Evolutionary conservation across 2,329 filamentous ascomycete genomes (phyloP).

Genomic region (Monilinia fructicola): DNA sequence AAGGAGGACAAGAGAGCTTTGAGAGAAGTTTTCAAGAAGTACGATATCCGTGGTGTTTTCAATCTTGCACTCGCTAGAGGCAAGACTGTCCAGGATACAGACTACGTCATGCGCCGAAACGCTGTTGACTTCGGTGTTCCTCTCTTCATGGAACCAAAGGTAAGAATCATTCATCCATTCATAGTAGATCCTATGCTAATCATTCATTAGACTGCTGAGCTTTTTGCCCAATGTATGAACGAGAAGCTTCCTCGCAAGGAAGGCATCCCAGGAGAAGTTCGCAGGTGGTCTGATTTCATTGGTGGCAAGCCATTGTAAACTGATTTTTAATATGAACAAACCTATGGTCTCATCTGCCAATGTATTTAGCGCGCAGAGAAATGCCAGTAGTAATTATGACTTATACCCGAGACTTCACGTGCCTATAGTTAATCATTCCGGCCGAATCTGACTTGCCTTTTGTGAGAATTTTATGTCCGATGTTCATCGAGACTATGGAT

Average conservation of each 20-base stretch:
- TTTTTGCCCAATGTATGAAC: conserved; percentile 96
- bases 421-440: background rate
- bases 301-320: conserved; percentile 74
- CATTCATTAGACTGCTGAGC: conserved; percentile 73
- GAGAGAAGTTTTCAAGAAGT: conserved; percentile 93
- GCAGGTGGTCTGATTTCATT: conserved; percentile 93
- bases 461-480: background rate
- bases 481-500: background rate
- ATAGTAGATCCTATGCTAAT: conserved; percentile 9
- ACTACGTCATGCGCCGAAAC: conserved; percentile 98
- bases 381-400: conserved; percentile 7
- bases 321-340: background rate
- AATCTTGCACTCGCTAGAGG: conserved; percentile 84
- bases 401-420: background rate
- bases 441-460: background rate
- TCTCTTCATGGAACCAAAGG: conserved; percentile 97
- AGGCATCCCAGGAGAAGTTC: conserved; percentile 87
- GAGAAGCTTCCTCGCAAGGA: conserved; percentile 88
- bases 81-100: conserved; percentile 82
- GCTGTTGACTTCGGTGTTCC: conserved; percentile 98
- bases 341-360: background rate
- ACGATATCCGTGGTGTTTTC: conserved; percentile 94
- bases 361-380: conserved; percentile 2
- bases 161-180: conserved; percentile 43
- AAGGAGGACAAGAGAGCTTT: conserved; percentile 93